Evolutionary conservation across 2,329 filamentous ascomycete species (phyloP), one percentile per base, ranked within the genome.

Genomic region (Hymenoscyphus infarciens): DNA sequence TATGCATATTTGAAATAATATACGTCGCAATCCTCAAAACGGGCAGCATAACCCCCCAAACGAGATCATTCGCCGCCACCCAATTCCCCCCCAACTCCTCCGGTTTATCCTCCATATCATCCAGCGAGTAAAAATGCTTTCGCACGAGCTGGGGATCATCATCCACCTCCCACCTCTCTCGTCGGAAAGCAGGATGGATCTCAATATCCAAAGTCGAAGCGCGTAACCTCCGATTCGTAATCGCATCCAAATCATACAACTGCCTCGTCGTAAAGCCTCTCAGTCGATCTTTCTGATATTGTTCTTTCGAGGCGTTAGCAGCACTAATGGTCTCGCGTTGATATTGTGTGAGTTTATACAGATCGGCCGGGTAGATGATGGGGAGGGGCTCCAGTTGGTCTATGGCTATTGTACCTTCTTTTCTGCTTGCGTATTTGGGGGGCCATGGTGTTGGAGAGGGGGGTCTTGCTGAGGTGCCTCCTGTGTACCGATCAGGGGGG

Each of bases 131-230:
- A 13, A 27, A 54, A 29, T 54, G 22, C 16, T 27, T 10, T 7
- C 11, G n/a, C 5, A 16, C 7, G 13, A 19, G 10, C 52, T 8
- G 15, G 8, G 52, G 13, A 15, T 54, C 25, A 16, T 16, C 15
- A 15, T 29, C 22, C 19, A 22, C n/a, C 55, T 57, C 55, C 55
- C 55, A 57, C n/a, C 31, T 57, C 15, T 57, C 31, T n/a, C 29
- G 19, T 27, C n/a, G 25, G 10, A 57, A 22, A 7, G n/a, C 8
- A 6, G 27, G 27, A 22, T 33, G 31, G 2, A 57, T 15, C 31
- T n/a, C 27, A 19, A 31, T 16, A n/a, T 8, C 31, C 29, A 57
- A 19, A 25, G 29, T 13, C 13, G 15, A 15, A 15, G 11, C 31
- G 3, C 33, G 25, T 19, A 57, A 11, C 7, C 11, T 19, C 10